Evolutionary conservation across 2,329 filamentous ascomycete species (phyloP).

Genomic region (Neofusicoccum ribis): DNA sequence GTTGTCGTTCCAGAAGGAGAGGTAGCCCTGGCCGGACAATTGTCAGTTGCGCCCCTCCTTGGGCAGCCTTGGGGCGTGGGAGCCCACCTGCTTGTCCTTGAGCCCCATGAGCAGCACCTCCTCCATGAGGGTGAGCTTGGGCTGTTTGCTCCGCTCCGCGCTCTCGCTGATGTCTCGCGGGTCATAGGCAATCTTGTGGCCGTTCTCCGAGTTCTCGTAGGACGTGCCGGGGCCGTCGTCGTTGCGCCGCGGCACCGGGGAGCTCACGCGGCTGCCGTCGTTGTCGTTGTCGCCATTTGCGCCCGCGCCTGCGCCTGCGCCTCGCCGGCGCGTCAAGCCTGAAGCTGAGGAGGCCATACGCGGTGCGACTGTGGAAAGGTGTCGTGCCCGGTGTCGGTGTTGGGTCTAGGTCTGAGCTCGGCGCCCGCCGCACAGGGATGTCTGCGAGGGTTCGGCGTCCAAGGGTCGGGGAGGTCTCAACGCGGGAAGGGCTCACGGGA

Average conservation of each 20-base stretch:
- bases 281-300: slow-evolving; percentile 60
- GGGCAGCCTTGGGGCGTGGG: slow-evolving; percentile 6
- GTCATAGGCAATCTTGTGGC: slow-evolving; percentile 98
- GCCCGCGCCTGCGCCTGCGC: slow-evolving; percentile 61
- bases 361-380: slow-evolving; percentile 25
- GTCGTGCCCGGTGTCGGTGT: slow-evolving; percentile 18
- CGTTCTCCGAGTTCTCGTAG: slow-evolving; percentile 88
- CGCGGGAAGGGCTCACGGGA: neutral
- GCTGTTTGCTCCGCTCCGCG: slow-evolving; percentile 94
- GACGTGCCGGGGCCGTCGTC: slow-evolving; percentile 69
- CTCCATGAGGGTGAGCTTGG: slow-evolving; percentile 98
- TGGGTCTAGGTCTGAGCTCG: slow-evolving; percentile 19
- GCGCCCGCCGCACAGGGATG: slow-evolving; percentile 21
- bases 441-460: slow-evolving; percentile 16
- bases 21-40: slow-evolving; percentile 69
- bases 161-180: slow-evolving; percentile 96
- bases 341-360: slow-evolving; percentile 67
- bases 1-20: slow-evolving; percentile 99
- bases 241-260: slow-evolving; percentile 63
- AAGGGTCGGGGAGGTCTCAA: slow-evolving; percentile 7
- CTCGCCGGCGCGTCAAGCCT: slow-evolving; percentile 71
- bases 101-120: slow-evolving; percentile 92
- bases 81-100: slow-evolving; percentile 93
- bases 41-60: slow-evolving; percentile 22
- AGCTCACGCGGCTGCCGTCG: slow-evolving; percentile 65